These are phyloP conservation scores for Alternaria sp. DNA, from an alignment of 2,329 filamentous ascomycete genomes.

Conservation along the genomic window DNA sequence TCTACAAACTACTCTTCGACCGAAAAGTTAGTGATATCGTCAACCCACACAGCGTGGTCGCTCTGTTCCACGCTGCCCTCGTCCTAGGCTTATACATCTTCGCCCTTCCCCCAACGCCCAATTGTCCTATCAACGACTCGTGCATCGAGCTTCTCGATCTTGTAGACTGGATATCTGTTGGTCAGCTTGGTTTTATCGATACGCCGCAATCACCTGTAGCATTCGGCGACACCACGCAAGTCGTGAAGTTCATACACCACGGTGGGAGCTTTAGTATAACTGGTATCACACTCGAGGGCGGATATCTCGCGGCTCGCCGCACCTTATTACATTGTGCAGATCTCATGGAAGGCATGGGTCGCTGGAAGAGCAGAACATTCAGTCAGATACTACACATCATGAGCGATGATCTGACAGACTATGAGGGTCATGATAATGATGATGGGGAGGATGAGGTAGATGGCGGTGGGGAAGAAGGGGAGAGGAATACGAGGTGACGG, in stretches of 20 bases:
- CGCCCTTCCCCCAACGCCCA: slow-evolving; percentile 51
- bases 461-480: not conserved
- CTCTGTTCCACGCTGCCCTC: slow-evolving; percentile 61
- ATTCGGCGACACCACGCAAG: slow-evolving; percentile 44
- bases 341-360: slow-evolving; percentile 61
- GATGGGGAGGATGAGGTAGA: slow-evolving; percentile 15
- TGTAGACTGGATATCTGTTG: slow-evolving; percentile 59
- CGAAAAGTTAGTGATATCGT: slow-evolving; percentile 62
- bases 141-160: slow-evolving; percentile 60
- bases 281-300: slow-evolving; percentile 58
- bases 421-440: slow-evolving; percentile 23
- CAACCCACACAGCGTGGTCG: slow-evolving; percentile 60
- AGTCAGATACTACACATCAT: slow-evolving; percentile 63
- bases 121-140: slow-evolving; percentile 35
- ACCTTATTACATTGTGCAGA: slow-evolving; percentile 62
- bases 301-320: slow-evolving; percentile 61
- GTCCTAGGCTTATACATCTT: slow-evolving; percentile 63
- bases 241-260: slow-evolving; percentile 57
- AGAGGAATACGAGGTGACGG: slow-evolving; percentile 28
- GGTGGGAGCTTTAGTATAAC: slow-evolving; percentile 59
- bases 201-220: slow-evolving; percentile 23
- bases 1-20: slow-evolving; percentile 60
- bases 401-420: slow-evolving; percentile 59
- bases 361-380: slow-evolving; percentile 61
- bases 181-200: slow-evolving; percentile 56